A percentile compares a stretch with the other conserved stretches of the same genome.
These are phyloP conservation scores for Nicotiana benthamiana DNA, from an alignment of 257 asterid species.

Conservation along the genomic window DNA sequence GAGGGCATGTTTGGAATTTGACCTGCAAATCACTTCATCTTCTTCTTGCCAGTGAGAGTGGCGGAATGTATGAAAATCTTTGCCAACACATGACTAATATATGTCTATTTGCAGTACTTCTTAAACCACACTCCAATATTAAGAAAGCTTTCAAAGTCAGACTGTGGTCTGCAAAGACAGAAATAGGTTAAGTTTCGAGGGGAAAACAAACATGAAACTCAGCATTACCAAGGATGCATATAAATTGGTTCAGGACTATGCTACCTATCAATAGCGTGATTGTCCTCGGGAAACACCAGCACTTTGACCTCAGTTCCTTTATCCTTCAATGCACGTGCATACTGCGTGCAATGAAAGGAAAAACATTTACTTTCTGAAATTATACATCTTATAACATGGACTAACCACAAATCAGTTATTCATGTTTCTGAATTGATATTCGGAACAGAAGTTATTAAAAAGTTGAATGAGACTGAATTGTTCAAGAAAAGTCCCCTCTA, in stretches of 20 bases:
- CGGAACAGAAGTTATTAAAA: no score
- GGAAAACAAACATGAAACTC: neutral
- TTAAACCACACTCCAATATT: slow-evolving; percentile 83
- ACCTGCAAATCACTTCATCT: neutral
- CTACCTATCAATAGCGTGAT: slow-evolving; percentile 69
- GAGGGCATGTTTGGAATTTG: neutral
- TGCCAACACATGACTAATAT: neutral
- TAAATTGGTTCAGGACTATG: neutral
- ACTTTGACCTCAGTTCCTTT: slow-evolving; percentile 68
- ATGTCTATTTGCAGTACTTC: slow-evolving; percentile 53
- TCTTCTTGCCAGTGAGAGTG: neutral
- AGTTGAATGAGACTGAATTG: no score
- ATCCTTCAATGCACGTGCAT: slow-evolving; percentile 77
- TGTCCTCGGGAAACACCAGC: slow-evolving; percentile 73
- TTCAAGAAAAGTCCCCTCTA: no score
- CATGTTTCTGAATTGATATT: neutral
- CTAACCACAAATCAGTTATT: neutral
- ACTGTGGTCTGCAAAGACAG: slow-evolving; percentile 60
- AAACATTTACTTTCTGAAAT: neutral
- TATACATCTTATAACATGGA: neutral
- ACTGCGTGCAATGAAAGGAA: slow-evolving; percentile 27
- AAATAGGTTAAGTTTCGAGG: neutral
- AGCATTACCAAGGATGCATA: neutral
- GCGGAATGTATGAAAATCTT: neutral
- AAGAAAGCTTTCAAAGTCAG: slow-evolving; percentile 87